Percentiles rank a stretch among this genome's conserved stretches.
These are phyloP conservation scores for Fusarium oxysporum DNA, from an alignment of 2,329 filamentous ascomycete genomes.

Conservation along the genomic window DNA sequence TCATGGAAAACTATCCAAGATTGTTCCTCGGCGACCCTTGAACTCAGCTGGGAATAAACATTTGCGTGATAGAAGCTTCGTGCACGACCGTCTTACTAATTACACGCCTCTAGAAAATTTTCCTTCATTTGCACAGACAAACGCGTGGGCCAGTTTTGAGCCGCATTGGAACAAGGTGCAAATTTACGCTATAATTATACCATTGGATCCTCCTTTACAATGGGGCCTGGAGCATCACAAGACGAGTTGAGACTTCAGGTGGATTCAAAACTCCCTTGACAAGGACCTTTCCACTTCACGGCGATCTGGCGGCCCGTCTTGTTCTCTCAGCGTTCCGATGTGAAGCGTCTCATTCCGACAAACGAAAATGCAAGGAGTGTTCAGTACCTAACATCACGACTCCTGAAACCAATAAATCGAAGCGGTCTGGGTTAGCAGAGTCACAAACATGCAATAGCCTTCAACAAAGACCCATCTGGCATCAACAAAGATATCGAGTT, in stretches of 20 bases:
- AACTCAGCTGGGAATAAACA: conserved; percentile 12
- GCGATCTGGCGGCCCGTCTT: conserved; percentile 24
- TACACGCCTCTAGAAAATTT: conserved; percentile 26
- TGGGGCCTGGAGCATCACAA: conserved; percentile 40
- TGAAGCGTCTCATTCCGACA: conserved; percentile 36
- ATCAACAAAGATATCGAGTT: conserved; percentile 20
- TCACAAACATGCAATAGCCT: conserved; percentile 1
- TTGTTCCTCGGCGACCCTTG: conserved; percentile 28
- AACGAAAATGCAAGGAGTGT: conserved; percentile 20
- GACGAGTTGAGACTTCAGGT: conserved; percentile 37
- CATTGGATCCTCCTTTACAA: conserved; percentile 39
- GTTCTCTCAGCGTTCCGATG: conserved; percentile 22
- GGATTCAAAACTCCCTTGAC: conserved; percentile 27
- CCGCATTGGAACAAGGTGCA: conserved; percentile 41
- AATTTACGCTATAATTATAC: conserved; percentile 47
- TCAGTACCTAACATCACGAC: conserved; percentile 4
- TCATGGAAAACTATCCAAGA: conserved; percentile 3
- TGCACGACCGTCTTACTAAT: conserved; percentile 20
- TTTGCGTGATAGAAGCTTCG: neutral
- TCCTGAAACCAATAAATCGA: conserved; percentile 15
- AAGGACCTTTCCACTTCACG: conserved; percentile 31
- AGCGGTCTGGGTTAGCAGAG: conserved; percentile 25
- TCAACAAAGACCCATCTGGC: conserved; percentile 25
- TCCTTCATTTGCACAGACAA: conserved; percentile 15
- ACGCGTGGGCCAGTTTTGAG: conserved; percentile 37